Percentiles rank a stretch among this genome's conserved stretches.
Conservation (phyloP, 305 asterid species). For the Rubia peregrina region DNA sequence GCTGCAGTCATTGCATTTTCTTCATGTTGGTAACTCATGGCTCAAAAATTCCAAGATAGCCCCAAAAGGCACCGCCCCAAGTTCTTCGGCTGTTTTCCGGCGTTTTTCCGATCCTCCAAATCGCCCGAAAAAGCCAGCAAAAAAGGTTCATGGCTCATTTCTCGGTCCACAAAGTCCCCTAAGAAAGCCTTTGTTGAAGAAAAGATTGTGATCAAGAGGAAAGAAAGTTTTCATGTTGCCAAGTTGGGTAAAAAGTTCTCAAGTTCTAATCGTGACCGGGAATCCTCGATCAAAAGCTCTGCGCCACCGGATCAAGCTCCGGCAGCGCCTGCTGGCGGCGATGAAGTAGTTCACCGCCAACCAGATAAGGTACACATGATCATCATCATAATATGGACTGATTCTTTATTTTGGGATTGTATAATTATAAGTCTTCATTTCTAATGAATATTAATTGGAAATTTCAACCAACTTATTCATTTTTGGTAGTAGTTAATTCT, state of each 20-base stretch:
- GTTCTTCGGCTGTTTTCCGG: conserved; percentile 15
- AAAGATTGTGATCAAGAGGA: conserved; percentile 11
- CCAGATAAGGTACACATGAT: conserved; percentile 23
- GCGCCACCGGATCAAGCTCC: background rate
- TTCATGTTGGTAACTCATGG: conserved; percentile 24
- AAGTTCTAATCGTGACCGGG: background rate
- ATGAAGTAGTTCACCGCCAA: background rate
- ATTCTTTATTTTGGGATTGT: background rate
- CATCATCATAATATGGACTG: background rate
- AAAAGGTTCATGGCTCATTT: conserved; percentile 5
- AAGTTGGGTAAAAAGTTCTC: conserved; percentile 7
- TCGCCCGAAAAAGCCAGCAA: background rate
- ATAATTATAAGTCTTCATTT: background rate
- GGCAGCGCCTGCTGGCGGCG: background rate
- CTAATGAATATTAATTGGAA: background rate
- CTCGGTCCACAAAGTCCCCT: conserved; percentile 12
- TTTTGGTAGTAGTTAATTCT: background rate
- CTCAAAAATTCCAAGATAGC: conserved; percentile 17
- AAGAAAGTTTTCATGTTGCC: conserved; percentile 13
- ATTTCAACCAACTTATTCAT: background rate
- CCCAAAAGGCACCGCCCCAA: conserved; percentile 8
- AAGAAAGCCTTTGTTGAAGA: conserved; percentile 13
- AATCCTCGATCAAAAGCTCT: background rate
- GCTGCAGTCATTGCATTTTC: conserved; percentile 11
- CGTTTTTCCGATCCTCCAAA: conserved; percentile 25